Evolutionary conservation across 768 basidiomycete genomes (phyloP).

Genomic region (Harrya chromipes): DNA sequence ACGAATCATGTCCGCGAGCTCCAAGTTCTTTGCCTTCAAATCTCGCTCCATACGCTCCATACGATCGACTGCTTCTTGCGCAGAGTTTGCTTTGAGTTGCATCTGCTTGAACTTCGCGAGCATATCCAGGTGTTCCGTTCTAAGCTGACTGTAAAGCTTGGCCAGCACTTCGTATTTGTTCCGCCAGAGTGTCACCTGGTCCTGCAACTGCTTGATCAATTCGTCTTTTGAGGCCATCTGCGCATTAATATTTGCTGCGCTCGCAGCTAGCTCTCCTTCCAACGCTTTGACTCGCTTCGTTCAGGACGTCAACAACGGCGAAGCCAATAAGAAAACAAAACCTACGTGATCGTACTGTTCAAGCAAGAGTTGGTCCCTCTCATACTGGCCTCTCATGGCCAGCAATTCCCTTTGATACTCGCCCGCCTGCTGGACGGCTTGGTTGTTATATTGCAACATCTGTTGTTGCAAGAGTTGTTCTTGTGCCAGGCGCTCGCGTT

Average conservation of each 20-base stretch:
- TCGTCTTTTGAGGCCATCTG: slow-evolving; percentile 94
- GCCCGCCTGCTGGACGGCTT: slow-evolving; percentile 67
- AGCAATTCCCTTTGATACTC: slow-evolving; percentile 90
- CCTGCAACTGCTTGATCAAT: slow-evolving; percentile 90
- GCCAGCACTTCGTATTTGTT: slow-evolving; percentile 99
- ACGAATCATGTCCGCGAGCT: slow-evolving; percentile 97
- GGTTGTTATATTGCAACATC: slow-evolving; percentile 75
- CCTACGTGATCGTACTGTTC: slow-evolving; percentile 93
- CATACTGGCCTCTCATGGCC: slow-evolving; percentile 94
- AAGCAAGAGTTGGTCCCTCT: slow-evolving; percentile 94
- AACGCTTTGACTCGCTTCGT: slow-evolving; percentile 89
- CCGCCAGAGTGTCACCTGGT: slow-evolving; percentile 95
- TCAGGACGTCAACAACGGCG: slow-evolving; percentile 8
- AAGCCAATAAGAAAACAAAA: slow-evolving; percentile 1
- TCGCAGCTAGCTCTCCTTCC: slow-evolving; percentile 80
- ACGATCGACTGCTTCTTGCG: slow-evolving; percentile 95
- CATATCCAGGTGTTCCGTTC: slow-evolving; percentile 96
- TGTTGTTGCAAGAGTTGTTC: slow-evolving; percentile 85
- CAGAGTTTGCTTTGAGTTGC: slow-evolving; percentile 97
- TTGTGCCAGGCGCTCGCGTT: slow-evolving; percentile 84
- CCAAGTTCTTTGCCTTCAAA: slow-evolving; percentile 96
- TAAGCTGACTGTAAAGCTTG: slow-evolving; percentile 96
- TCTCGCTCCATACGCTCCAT: slow-evolving; percentile 99
- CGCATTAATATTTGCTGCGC: slow-evolving; percentile 72
- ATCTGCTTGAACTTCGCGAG: slow-evolving; percentile 95